Evolutionary conservation across 2,329 filamentous ascomycete species (phyloP).

Genomic region (Hypocrella siamensis): DNA sequence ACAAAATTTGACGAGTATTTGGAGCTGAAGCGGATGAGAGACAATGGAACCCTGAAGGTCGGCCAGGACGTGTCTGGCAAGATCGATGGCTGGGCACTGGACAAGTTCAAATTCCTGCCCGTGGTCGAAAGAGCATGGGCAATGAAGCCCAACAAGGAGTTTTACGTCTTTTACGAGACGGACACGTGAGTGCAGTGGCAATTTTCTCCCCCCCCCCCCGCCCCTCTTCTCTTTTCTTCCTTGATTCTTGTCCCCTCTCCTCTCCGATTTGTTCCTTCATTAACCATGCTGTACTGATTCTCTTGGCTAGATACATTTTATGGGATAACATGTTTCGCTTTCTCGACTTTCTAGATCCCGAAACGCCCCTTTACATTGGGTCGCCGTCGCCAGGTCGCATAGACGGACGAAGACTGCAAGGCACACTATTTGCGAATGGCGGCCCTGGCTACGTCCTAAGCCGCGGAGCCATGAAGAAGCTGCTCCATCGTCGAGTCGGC

Average conservation of each 20-base stretch:
- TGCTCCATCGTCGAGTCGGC: constrained; percentile 10
- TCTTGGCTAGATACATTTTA: constrained; percentile 7
- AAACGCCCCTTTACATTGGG: constrained; percentile 11
- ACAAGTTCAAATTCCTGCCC: constrained; percentile 35
- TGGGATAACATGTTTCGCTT: constrained; percentile 7
- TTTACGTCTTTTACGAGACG: constrained; percentile 33
- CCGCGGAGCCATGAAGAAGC: constrained; percentile 5
- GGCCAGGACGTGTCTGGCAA: constrained; percentile 14
- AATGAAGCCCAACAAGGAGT: constrained; percentile 22
- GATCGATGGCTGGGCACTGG: constrained; percentile 28
- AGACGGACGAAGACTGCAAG: constrained; percentile 11
- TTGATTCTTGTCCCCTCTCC: no score
- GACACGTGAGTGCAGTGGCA: constrained; percentile 23
- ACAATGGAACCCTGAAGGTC: constrained; percentile 13
- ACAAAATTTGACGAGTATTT: constrained; percentile 23
- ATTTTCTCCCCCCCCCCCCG: no score
- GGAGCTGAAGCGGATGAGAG: constrained; percentile 19
- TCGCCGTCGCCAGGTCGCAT: constrained; percentile 9
- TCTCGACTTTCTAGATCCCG: constrained; percentile 10
- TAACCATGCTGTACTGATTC: no score
- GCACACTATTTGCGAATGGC: constrained; percentile 6
- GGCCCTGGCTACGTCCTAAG: constrained; percentile 7
- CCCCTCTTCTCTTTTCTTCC: no score
- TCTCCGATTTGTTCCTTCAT: no score
- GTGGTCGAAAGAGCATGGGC: constrained; percentile 27